Percentiles rank a stretch among this genome's conserved stretches.
Conservation (phyloP, 495 filamentous ascomycete species). For the Durotheca rogersii region DNA sequence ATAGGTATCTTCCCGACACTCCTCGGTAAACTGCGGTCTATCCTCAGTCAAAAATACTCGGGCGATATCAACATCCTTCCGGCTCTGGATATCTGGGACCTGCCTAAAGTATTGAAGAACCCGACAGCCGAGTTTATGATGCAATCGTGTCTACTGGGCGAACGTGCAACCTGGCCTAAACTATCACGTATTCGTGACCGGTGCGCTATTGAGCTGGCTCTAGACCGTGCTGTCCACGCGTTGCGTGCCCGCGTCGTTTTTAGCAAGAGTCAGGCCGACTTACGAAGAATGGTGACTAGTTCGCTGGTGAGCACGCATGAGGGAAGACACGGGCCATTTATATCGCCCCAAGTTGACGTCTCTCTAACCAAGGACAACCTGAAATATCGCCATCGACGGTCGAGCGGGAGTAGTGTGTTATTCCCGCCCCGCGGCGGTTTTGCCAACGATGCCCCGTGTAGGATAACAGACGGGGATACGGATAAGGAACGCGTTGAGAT, state of each 20-base stretch:
- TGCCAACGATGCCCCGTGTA: constrained; percentile 24
- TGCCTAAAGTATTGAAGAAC: constrained; percentile 77
- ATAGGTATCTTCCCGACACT: constrained; percentile 79
- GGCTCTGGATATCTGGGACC: constrained; percentile 69
- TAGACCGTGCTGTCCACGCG: constrained; percentile 78
- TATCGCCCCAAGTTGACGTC: constrained; percentile 4
- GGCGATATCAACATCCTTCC: constrained; percentile 97
- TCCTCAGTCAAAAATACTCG: constrained; percentile 86
- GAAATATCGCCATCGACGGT: constrained; percentile 27
- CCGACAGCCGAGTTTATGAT: constrained; percentile 90
- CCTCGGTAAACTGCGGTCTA: constrained; percentile 73
- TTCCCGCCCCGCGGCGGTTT: constrained; percentile 7
- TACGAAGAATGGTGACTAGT: constrained; percentile 49
- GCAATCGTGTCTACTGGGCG: constrained; percentile 70
- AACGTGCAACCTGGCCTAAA: constrained; percentile 89
- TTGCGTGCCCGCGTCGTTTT: constrained; percentile 78
- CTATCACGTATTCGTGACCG: constrained; percentile 78
- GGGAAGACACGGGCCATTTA: constrained; percentile 5
- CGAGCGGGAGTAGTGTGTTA: constrained; percentile 30
- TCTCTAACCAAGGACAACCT: constrained; percentile 17
- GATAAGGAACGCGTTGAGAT: constrained; percentile 48
- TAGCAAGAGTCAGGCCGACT: constrained; percentile 67
- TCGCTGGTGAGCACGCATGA: constrained; percentile 10
- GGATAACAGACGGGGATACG: constrained; percentile 42
- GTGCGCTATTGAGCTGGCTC: constrained; percentile 79